Base-by-base conservation (phyloP, 805 yeast genomes). In the Candida anglica region DNA sequence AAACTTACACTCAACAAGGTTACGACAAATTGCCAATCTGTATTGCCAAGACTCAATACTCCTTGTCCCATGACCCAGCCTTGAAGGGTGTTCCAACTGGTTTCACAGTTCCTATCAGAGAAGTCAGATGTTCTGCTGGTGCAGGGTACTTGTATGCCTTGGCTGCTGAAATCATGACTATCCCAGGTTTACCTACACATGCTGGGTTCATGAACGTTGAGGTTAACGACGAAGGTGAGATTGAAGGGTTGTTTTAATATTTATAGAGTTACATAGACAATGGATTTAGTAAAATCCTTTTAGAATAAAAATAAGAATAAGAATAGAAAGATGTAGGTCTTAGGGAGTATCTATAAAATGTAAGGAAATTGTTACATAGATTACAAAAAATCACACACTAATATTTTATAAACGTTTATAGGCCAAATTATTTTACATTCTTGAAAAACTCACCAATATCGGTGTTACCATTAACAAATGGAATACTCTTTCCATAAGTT, bases 191-290 rank as follows among this genome's bases (percentile, higher is more conserved):
- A 54, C 94, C 97, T 37, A 91, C 98, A 7, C 89, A 86, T 58
- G 84, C 94, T 48, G 98, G 98, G 17, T 91, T 85, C 70, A 86
- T 91, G 96, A 86, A 89, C 54, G 96, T 91, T 39, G 98, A 91
- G 62, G 93, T 91, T 35, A 79, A 84, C 58, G 84, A 86, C 20
- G 72, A 75, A 20, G 98, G 98, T 38, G 88, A 88, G 54, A 89
- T 91, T 47, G 95, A 87, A 50, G 98, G 98, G 19, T 71, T 89
- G 57, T 89, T 89, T 57, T 89, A 69, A 43, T 32, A n/a, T n/a
- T n/a, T n/a, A n/a, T n/a, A 27, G 17, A 27, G 10, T 9, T 27
- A 27, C 19, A 27, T 28, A 28, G 21, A 28, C 7, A 27, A 5
- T 15, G 7, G 6, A 9, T 27, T n/a, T 27, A 27, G 17, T 9